Percentiles rank a stretch among this genome's conserved stretches.
These are phyloP conservation scores for Vanderwaltozyma verrucispora DNA, from an alignment of 805 yeast genomes.

Conservation along the genomic window DNA sequence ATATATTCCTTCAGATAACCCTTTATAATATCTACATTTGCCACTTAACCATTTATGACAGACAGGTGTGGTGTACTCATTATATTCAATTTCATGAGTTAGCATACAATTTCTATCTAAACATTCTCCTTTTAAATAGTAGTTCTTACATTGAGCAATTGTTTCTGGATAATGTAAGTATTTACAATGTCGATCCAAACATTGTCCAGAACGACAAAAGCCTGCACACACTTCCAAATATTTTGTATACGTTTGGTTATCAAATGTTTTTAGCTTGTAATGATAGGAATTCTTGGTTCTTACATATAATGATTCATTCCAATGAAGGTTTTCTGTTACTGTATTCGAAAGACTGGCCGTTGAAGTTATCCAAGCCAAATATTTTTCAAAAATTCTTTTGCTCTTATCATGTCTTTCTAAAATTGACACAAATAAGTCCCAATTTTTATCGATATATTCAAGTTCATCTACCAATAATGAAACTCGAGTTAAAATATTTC, in stretches of 20 bases:
- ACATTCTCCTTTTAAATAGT: slow-evolving; percentile 3
- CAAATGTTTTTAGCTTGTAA: not conserved
- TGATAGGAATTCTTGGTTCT: not conserved
- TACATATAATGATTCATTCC: not conserved
- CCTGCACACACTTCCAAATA: slow-evolving; percentile 3
- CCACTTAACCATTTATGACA: slow-evolving; percentile 1
- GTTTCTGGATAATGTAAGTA: slow-evolving; percentile 5
- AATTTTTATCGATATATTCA: not conserved
- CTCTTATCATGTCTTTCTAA: too few relatives aligned
- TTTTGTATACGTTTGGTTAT: not conserved
- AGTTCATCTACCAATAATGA: not conserved
- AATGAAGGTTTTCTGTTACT: not conserved
- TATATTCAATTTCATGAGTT: slow-evolving; percentile 1
- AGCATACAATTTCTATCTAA: slow-evolving; percentile 1
- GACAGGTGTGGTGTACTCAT: slow-evolving; percentile 4
- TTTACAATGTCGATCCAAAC: slow-evolving; percentile 5
- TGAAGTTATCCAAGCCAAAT: too few relatives aligned
- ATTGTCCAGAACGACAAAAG: slow-evolving; percentile 4
- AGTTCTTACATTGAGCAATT: slow-evolving; percentile 3
- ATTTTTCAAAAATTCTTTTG: too few relatives aligned
- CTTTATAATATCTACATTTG: slow-evolving; percentile 2
- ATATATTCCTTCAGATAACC: not conserved
- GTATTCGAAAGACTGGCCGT: too few relatives aligned
- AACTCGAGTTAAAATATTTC: not conserved
- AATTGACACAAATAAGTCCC: too few relatives aligned